These are phyloP conservation scores for Claviceps digitariae DNA, from an alignment of 2,329 filamentous ascomycete genomes.

Conservation along the genomic window DNA sequence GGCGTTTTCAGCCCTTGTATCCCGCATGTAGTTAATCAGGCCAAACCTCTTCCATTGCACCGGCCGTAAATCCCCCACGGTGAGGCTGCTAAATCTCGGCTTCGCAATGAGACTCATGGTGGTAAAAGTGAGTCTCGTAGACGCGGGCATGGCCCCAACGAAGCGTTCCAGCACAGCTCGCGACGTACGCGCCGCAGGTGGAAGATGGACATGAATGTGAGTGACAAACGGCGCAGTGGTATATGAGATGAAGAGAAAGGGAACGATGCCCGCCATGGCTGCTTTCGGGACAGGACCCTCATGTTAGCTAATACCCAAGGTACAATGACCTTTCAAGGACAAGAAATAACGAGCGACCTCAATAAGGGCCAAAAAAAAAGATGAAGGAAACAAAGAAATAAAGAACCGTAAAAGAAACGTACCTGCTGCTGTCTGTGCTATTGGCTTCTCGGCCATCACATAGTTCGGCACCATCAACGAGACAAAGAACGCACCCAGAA, in stretches of 20 bases:
- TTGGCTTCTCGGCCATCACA: constrained; percentile 25
- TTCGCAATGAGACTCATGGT: constrained; percentile 43
- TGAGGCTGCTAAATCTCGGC: constrained; percentile 33
- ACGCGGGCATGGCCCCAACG: constrained; percentile 30
- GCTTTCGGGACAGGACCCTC: constrained; percentile 24
- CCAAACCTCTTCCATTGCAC: constrained; percentile 17
- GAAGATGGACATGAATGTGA: constrained; percentile 56
- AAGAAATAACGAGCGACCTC: background rate
- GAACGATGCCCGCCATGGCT: constrained; percentile 45
- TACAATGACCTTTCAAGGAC: no score
- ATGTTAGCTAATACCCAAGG: background rate
- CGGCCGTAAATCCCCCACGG: constrained; percentile 23
- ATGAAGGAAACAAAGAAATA: no score
- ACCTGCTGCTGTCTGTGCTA: constrained; percentile 24
- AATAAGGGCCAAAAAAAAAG: background rate
- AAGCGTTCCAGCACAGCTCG: constrained; percentile 41
- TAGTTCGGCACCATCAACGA: constrained; percentile 50
- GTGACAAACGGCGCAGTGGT: constrained; percentile 58
- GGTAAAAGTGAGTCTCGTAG: constrained; percentile 34
- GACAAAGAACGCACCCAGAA: constrained; percentile 53
- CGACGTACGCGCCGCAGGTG: constrained; percentile 48
- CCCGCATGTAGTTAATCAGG: constrained; percentile 27
- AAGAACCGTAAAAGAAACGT: constrained; percentile 8
- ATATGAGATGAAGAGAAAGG: constrained; percentile 50
- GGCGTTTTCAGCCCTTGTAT: constrained; percentile 20